A percentile compares a stretch with the other conserved stretches of the same genome.
Evolutionary conservation across 2,329 filamentous ascomycete genomes (phyloP).

Genomic region (Monilinia laxa): DNA sequence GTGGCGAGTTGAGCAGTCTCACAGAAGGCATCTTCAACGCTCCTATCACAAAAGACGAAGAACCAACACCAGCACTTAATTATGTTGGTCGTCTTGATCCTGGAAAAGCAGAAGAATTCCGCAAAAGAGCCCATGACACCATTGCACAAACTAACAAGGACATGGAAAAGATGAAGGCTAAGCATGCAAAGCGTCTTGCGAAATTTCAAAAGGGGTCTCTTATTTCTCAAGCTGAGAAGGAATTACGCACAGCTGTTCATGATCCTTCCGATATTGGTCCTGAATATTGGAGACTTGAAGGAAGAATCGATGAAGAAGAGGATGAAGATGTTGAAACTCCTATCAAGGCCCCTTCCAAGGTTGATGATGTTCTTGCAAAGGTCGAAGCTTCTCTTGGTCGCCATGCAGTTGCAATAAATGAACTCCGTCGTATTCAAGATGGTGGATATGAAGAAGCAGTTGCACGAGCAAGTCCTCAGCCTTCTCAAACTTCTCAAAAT

Average conservation of each 20-base stretch:
- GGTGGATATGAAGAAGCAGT: conserved; percentile 66
- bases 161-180: conserved; percentile 78
- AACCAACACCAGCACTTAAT: conserved; percentile 16
- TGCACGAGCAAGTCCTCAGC: conserved; percentile 39
- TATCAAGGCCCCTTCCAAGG: conserved; percentile 44
- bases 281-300: conserved; percentile 65
- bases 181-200: conserved; percentile 73
- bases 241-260: conserved; percentile 66
- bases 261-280: conserved; percentile 52
- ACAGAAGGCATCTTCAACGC: conserved; percentile 83
- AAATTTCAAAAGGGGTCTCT: conserved; percentile 70
- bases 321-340: conserved; percentile 35
- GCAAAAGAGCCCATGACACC: conserved; percentile 71
- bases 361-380: conserved; percentile 72
- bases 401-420: conserved; percentile 62
- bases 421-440: conserved; percentile 70
- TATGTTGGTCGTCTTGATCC: conserved; percentile 67
- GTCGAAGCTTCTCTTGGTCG: conserved; percentile 71
- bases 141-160: conserved; percentile 73
- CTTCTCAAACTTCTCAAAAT: conserved; percentile 55
- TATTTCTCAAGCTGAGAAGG: conserved; percentile 72
- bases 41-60: conserved; percentile 51
- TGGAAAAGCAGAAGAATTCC: conserved; percentile 80
- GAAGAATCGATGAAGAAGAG: conserved; percentile 54
- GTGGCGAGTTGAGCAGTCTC: conserved; percentile 76